Percentiles rank a stretch among this genome's conserved stretches.
Evolutionary conservation across 176 grass and related monocot species (phyloP).

Genomic region (Elaeis guineensis): DNA sequence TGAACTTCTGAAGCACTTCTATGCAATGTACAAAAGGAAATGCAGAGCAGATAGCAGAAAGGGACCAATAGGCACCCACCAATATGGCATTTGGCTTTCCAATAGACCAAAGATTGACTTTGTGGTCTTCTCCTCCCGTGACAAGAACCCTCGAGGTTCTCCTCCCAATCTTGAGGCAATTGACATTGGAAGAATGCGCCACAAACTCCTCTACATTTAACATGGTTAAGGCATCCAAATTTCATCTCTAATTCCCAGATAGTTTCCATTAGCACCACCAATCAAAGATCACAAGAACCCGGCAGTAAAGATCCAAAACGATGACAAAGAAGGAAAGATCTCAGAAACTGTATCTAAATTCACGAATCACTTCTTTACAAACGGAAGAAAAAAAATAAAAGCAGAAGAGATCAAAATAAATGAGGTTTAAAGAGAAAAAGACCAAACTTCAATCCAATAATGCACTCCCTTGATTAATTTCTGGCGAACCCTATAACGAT

Average conservation of each 20-base stretch:
- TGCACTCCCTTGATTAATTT: too few species aligned
- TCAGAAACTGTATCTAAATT: neutral
- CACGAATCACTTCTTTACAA: too few species aligned
- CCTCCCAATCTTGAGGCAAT: constrained; percentile 7
- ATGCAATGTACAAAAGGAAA: too few species aligned
- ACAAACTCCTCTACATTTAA: constrained; percentile 2
- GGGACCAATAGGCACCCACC: neutral
- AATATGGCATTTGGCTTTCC: neutral
- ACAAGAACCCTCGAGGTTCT: constrained; percentile 88
- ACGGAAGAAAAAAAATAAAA: too few species aligned
- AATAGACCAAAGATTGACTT: constrained; percentile 8
- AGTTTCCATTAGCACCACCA: too few species aligned
- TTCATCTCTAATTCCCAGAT: neutral
- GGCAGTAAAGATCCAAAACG: too few species aligned
- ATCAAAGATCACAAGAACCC: too few species aligned
- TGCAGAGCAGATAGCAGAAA: neutral
- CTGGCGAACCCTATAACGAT: too few species aligned
- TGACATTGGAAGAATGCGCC: constrained; percentile 7
- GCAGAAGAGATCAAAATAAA: too few species aligned
- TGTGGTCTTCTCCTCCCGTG: constrained; percentile 60
- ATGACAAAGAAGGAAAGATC: neutral
- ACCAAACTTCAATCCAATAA: neutral
- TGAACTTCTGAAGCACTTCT: too few species aligned
- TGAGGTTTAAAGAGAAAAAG: neutral
- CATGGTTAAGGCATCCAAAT: constrained; percentile 42